Evolutionary conservation across 441 rosid genomes (phyloP).

Genomic region (Pelargonium australe): DNA sequence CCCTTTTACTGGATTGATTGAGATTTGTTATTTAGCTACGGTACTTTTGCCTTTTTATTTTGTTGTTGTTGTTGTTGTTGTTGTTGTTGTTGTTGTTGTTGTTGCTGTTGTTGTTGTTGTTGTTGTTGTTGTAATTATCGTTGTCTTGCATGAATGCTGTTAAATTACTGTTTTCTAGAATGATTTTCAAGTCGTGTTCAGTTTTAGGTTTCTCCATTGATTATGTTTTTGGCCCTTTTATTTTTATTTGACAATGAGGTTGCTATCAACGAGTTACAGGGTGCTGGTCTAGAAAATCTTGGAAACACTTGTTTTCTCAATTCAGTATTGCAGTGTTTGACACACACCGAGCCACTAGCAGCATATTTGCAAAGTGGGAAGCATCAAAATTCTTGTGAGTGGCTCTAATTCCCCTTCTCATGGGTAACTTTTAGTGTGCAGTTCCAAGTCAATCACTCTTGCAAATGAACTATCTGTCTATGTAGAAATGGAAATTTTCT

Average conservation of each 20-base stretch:
- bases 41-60: background rate
- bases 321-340: slow-evolving; percentile 86
- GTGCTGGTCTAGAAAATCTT: slow-evolving; percentile 87
- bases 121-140: background rate
- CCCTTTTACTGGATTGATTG: background rate
- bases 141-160: background rate
- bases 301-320: slow-evolving; percentile 96
- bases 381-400: slow-evolving; percentile 78
- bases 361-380: slow-evolving; percentile 78
- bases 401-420: slow-evolving; percentile 2
- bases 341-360: slow-evolving; percentile 91
- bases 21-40: background rate
- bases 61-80: too few species aligned
- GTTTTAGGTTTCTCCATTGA: background rate
- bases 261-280: slow-evolving; percentile 38
- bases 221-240: background rate
- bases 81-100: too few species aligned
- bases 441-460: background rate
- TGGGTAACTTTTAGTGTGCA: background rate
- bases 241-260: background rate
- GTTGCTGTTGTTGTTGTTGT: too few species aligned
- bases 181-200: background rate
- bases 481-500: too few species aligned
- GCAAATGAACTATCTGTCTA: background rate
- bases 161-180: background rate